These are phyloP conservation scores for Bipolaris victoriae DNA, from an alignment of 2,329 filamentous ascomycete species.

Conservation along the genomic window DNA sequence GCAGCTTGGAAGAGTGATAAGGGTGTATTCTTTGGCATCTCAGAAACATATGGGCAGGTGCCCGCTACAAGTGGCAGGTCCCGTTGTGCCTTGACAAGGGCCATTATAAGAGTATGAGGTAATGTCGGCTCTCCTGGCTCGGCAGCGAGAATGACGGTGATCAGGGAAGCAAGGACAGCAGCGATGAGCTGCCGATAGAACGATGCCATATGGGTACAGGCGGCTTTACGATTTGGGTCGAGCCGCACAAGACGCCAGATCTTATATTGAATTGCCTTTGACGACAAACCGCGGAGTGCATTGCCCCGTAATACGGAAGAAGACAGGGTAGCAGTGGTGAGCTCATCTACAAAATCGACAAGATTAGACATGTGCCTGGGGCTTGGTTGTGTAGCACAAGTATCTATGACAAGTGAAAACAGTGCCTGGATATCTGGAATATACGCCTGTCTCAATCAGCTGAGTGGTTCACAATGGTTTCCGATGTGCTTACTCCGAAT, in stretches of 20 bases:
- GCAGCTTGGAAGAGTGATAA: conserved; percentile 48
- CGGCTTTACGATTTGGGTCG: neutral
- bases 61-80: conserved; percentile 14
- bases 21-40: neutral
- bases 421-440: conserved; percentile 27
- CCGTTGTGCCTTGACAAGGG: conserved; percentile 40
- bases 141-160: conserved; percentile 31
- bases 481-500: conserved; percentile 33
- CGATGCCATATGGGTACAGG: conserved; percentile 13
- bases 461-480: neutral
- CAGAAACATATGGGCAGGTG: conserved; percentile 28
- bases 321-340: conserved; percentile 20
- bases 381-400: conserved; percentile 14
- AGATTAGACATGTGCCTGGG: conserved; percentile 17
- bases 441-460: conserved; percentile 26
- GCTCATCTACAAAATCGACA: conserved; percentile 23
- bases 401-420: conserved; percentile 22
- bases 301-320: conserved; percentile 25
- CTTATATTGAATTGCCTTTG: conserved; percentile 28
- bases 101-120: conserved; percentile 23
- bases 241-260: conserved; percentile 26
- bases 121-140: conserved; percentile 25
- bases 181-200: conserved; percentile 27
- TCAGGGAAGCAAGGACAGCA: conserved; percentile 37
- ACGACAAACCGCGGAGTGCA: conserved; percentile 36